Evolutionary conservation across 345 rosid species (phyloP), one percentile per base, ranked within the genome.

Genomic region (Gossypium stocksii): DNA sequence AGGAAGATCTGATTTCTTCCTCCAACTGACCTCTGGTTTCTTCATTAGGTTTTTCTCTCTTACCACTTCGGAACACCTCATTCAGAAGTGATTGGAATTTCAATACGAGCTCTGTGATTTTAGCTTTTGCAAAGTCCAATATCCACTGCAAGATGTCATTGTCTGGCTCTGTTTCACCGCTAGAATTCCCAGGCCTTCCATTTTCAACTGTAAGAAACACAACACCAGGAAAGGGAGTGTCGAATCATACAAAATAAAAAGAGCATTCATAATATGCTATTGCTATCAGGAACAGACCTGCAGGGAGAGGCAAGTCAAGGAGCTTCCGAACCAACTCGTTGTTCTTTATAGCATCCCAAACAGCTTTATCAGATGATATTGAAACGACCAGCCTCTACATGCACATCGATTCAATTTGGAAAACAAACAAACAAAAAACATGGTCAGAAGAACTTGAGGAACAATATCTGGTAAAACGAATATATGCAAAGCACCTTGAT

Each of bases 401-500:
- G 17, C n/a, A 60, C 22, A 58, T 59, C 63, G 65, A 34, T 54
- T 56, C 25, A 41, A 34, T 34, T 34, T 5, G 41, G 38, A 6
- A 34, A 34, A 34, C 1, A 34, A 34, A 34, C 1, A 34, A 34
- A 34, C 0, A 29, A 6, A 53, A 45, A 3, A 17, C 44, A 60
- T 6, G 27, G 11, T 23, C 4, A 59, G 23, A 23, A 73, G 29
- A 44, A 1, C n/a, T 53, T 53, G 11, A 53, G 11, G 58, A 53
- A 53, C 58, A n/a, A 53, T 61, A 29, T 61, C 11, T 62, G 6
- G 41, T 59, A 59, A 8, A 60, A 15, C 17, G 27, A 49, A 10
- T 7, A 29, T 8, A 88, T 4, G 10, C 13, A 63, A 49, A 74
- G 77, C 52, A 90, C 98, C 97, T 92, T 92, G 80, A 92, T 81